Evolutionary conservation across 75 land plant genomes (phyloP), one percentile per base, ranked within the genome.

Genomic region (Selaginella tamariscina): DNA sequence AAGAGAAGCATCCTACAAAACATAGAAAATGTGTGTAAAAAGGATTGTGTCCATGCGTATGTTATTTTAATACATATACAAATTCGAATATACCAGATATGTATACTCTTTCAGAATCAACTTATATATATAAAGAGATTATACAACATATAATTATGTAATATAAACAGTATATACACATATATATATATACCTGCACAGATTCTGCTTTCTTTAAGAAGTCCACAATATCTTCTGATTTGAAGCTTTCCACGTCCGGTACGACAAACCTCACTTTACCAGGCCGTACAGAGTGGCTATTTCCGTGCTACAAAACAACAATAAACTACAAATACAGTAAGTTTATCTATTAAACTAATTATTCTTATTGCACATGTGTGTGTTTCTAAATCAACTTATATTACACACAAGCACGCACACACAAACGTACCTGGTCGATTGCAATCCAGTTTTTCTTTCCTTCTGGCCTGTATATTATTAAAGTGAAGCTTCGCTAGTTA

Each of bases 381-480:
- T n/a, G n/a, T n/a, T n/a, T n/a, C n/a, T n/a, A n/a, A n/a, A n/a
- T n/a, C n/a, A n/a, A n/a, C 32, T 78, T 39, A 55, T 80, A 65
- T 27, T 39, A 70, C 30, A 49, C 11, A 11, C 20, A 49, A 49
- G 18, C 20, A 49, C 54, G 18, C 54, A 49, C 11, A 49, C 20
- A 11, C 18, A 11, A 11, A 54, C 66, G 56, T 72, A 91, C 98
- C 98, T 94, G 98, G 80, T 94, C 98, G 54, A 29, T 73, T 27
- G 94, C 96, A 70, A 83, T 87, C 98, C 98, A 94, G 55, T 83
- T 88, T 56, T 70, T 87, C 79, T 87, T 94, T 33, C 98, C 98
- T 75, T 94, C 98, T 49, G 92, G 86, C 63, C 72, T n/a, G n/a
- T n/a, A n/a, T n/a, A n/a, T n/a, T n/a, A n/a, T n/a, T n/a, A n/a